Base-by-base conservation (phyloP, 768 basidiomycete genomes). In the Kwoniella bestiolae region DNA sequence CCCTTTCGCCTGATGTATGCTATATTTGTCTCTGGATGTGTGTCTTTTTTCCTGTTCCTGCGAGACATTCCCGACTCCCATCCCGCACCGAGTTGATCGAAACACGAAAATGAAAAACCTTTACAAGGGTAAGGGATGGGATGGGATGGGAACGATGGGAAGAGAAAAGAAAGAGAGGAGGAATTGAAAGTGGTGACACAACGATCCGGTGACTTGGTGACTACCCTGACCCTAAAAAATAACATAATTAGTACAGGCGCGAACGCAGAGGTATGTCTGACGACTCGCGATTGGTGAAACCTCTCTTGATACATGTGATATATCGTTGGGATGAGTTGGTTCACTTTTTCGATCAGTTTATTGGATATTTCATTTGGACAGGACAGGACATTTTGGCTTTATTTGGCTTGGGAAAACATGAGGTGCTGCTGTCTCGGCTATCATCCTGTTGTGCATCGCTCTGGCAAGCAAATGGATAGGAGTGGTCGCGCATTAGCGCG, bases 201-300 rank as follows among this genome's bases (percentile, higher is more conserved):
- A 26, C n/a, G 14, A 23, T 55, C 52, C 32, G 52, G 32, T 55
- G 52, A 55, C 52, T 55, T 21, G 52, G 52, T 55, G 52, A 55
- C 52, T 55, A 55, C 52, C 52, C 52, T 34, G 26, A 26, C 32
- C 52, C 50, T 52, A 28, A 21, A 47, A 47, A 47, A 21, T n/a
- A 31, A 26, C 12, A 34, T 29, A 18, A 23, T 23, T 32, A n/a
- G n/a, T n/a, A n/a, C n/a, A n/a, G n/a, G n/a, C n/a, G n/a, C n/a
- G n/a, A n/a, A n/a, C n/a, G n/a, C n/a, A n/a, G n/a, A n/a, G n/a
- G n/a, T n/a, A n/a, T n/a, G n/a, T n/a, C n/a, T n/a, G n/a, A n/a
- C n/a, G n/a, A n/a, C 26, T 55, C 50, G 14, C 50, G 3, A 14
- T 14, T 3, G 0, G 14, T 1, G 26, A 8, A 12, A 1, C 46